Evolutionary conservation across 306 rosid genomes (phyloP).

Genomic region (Gleditsia sinensis): DNA sequence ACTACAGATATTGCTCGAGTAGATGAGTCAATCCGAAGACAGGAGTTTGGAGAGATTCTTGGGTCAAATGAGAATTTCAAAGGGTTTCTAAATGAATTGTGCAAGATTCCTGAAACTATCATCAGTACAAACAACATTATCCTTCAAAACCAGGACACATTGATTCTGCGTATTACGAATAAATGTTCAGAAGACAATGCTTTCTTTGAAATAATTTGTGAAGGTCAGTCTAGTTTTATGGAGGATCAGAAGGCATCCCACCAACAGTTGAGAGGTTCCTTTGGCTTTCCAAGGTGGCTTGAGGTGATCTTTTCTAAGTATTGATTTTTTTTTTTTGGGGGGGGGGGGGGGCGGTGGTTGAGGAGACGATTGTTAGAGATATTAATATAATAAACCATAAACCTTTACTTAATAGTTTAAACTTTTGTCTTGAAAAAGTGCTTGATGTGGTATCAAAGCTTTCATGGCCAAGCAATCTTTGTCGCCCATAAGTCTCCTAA

Average conservation of each 20-base stretch:
- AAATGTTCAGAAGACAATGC: constrained; percentile 65
- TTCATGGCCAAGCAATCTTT: too few relatives aligned
- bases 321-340: neutral
- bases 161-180: constrained; percentile 87
- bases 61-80: constrained; percentile 70
- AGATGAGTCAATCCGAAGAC: constrained; percentile 89
- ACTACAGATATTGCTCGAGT: constrained; percentile 83
- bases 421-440: too few relatives aligned
- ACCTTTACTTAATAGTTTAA: too few relatives aligned
- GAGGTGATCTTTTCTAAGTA: constrained; percentile 66
- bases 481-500: too few relatives aligned
- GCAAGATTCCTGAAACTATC: constrained; percentile 89
- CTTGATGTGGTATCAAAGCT: too few relatives aligned
- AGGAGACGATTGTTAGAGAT: too few relatives aligned
- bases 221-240: constrained; percentile 65
- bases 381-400: too few relatives aligned
- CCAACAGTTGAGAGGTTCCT: constrained; percentile 69
- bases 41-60: constrained; percentile 81
- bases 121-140: constrained; percentile 93
- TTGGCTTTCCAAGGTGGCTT: constrained; percentile 96
- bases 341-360: neutral
- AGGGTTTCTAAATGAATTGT: constrained; percentile 49
- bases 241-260: constrained; percentile 61
- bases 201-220: constrained; percentile 73
- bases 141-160: constrained; percentile 85